Base-by-base conservation (phyloP, 768 basidiomycete species). In the Mycena maculata region DNA sequence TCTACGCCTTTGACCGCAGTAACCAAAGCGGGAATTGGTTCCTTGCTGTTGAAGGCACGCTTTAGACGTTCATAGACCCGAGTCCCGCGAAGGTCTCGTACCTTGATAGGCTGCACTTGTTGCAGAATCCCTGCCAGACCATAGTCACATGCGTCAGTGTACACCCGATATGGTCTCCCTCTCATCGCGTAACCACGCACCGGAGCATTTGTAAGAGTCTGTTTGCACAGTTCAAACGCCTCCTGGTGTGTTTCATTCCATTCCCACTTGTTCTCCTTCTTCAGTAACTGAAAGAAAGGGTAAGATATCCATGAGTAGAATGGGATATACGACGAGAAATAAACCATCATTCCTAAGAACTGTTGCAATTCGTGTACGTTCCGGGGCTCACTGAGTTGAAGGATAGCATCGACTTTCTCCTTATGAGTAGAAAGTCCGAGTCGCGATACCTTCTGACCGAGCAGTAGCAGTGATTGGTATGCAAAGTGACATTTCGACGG, bases 401-500 rank as follows among this genome's bases (percentile, higher is more conserved):
- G 82, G 54, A 0, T 80, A 80, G 0, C 81, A 68, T 25, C 74
- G 33, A 36, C 33, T 36, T 36, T 36, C 33, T 36, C 33, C 33
- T 36, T 36, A 36, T 36, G 33, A 36, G 33, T 0, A 79, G 79
- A 80, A 1, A 82, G 61, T 0, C 81, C 82, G 0, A 81, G 71
- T 23, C 73, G 30, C 23, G 80, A 83, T 0, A 82, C 80, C 52
- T 81, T 81, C 41, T 83, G 82, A 4, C 82, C 81, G 7, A 83
- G 67, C 1, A 83, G 65, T 0, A 79, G 47, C 0, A 83, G 67
- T 0, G 78, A 80, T 31, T 68, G 70, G 62, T 75, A 82, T 0
- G 47, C 76, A 13, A 82, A 69, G 58, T 79, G 76, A 52, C 79
- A 81, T 57, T 83, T 83, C 0, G 65, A 10, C 0, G 76, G 81